These are phyloP conservation scores for Fusarium sp. DNA, from an alignment of 2,329 filamentous ascomycete genomes.

Conservation along the genomic window DNA sequence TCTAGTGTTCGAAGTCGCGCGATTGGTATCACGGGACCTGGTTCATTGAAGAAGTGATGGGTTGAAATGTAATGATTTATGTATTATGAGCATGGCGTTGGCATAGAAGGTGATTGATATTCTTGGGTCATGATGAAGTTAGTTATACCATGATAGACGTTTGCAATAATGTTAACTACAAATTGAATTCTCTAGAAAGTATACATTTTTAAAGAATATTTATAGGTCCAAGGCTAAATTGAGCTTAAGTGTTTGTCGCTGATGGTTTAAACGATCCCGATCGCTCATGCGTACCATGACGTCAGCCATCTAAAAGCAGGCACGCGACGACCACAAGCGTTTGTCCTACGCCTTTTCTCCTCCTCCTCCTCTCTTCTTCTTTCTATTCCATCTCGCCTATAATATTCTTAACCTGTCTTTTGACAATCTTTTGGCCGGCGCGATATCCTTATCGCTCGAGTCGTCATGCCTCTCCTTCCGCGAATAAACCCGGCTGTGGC, in stretches of 20 bases:
- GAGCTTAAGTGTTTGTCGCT: neutral
- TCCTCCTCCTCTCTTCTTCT: neutral
- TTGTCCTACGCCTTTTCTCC: neutral
- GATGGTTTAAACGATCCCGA: constrained; percentile 17
- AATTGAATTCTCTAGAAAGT: neutral
- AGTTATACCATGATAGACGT: neutral
- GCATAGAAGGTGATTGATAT: neutral
- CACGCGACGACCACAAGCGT: constrained; percentile 26
- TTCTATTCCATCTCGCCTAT: neutral
- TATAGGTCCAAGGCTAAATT: neutral
- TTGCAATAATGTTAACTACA: constrained; percentile 1
- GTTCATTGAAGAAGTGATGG: constrained; percentile 28
- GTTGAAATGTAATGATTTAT: constrained; percentile 12
- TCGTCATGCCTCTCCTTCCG: constrained; percentile 42
- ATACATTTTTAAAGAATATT: neutral
- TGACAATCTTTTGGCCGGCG: constrained; percentile 1
- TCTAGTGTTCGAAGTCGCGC: constrained; percentile 41
- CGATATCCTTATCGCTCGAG: constrained; percentile 2
- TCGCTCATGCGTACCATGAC: constrained; percentile 28
- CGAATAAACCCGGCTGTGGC: constrained; percentile 21
- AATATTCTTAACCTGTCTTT: neutral
- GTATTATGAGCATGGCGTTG: constrained; percentile 3
- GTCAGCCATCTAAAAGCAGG: constrained; percentile 30
- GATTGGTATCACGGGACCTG: constrained; percentile 32
- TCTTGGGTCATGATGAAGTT: neutral